phyloP scores from a whole-genome alignment of 1,139 yeast species.

The Hyphopichia wangnamkhiaoensis region DNA sequence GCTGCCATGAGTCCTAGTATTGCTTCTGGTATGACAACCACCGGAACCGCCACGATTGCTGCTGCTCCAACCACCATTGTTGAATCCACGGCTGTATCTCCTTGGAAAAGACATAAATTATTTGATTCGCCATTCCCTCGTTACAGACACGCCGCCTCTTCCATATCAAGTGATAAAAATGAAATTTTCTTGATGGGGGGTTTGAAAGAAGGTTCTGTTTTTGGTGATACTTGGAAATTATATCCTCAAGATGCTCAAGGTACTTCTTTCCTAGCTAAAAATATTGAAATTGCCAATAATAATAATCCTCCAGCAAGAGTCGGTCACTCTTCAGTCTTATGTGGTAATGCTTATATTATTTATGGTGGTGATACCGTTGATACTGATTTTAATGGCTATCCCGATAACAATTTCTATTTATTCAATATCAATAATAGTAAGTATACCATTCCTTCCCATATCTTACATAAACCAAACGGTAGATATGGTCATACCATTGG shows the following conservation, averaged over 20 bases:
- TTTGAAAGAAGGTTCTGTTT: conserved; percentile 85
- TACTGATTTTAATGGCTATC: conserved; percentile 75
- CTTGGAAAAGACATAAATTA: conserved; percentile 77
- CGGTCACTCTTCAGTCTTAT: conserved; percentile 89
- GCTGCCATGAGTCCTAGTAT: too few species aligned
- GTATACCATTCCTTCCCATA: conserved; percentile 87
- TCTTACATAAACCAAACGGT: conserved; percentile 83
- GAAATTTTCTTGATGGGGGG: conserved; percentile 95
- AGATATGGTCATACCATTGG: conserved; percentile 89
- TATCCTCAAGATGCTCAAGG: conserved; percentile 40
- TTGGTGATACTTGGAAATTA: conserved; percentile 91
- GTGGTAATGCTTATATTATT: conserved; percentile 93
- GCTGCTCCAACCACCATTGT: conserved; percentile 1
- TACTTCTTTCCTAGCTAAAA: conserved; percentile 53
- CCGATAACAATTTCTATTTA: conserved; percentile 85
- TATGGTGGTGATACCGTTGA: conserved; percentile 97
- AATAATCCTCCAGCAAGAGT: conserved; percentile 92
- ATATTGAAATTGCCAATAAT: conserved; percentile 55
- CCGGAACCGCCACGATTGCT: neutral
- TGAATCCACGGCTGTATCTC: conserved; percentile 35
- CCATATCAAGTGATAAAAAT: conserved; percentile 74
- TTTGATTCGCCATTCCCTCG: conserved; percentile 89
- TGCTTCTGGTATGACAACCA: too few species aligned
- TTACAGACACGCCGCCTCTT: conserved; percentile 86
- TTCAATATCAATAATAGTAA: conserved; percentile 87